Conservation (phyloP, 305 asterid genomes). For the Monarda citriodora region DNA sequence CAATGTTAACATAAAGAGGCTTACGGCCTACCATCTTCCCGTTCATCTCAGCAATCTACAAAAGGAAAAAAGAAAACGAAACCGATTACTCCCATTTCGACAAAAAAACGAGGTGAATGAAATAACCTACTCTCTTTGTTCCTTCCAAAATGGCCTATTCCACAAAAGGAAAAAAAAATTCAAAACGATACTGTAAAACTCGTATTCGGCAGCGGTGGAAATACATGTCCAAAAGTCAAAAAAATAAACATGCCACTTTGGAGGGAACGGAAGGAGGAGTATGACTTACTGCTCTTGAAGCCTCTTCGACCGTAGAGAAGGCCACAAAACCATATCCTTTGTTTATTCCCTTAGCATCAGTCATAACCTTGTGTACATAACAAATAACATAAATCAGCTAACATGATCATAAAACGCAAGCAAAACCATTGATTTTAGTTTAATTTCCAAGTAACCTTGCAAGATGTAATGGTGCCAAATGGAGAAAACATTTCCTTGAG, state of each 20-base stretch:
- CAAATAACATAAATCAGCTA: neutral
- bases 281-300: conserved; percentile 74
- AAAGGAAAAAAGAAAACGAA: neutral
- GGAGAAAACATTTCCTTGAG: conserved; percentile 80
- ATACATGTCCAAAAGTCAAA: no score
- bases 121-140: neutral
- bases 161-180: no score
- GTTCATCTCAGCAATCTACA: conserved; percentile 59
- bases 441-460: conserved; percentile 66
- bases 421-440: neutral
- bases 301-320: conserved; percentile 78
- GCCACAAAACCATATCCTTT: conserved; percentile 95
- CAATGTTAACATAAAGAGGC: conserved; percentile 74
- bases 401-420: neutral
- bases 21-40: conserved; percentile 64
- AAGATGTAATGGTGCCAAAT: conserved; percentile 82
- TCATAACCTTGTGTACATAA: conserved; percentile 73
- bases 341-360: conserved; percentile 81
- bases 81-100: neutral
- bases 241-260: no score
- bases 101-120: conserved; percentile 4
- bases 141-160: no score
- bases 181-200: no score
- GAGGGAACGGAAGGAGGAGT: no score
- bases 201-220: no score